Conservation (phyloP, 2,329 filamentous ascomycete genomes). For the Ustulina deusta region DNA sequence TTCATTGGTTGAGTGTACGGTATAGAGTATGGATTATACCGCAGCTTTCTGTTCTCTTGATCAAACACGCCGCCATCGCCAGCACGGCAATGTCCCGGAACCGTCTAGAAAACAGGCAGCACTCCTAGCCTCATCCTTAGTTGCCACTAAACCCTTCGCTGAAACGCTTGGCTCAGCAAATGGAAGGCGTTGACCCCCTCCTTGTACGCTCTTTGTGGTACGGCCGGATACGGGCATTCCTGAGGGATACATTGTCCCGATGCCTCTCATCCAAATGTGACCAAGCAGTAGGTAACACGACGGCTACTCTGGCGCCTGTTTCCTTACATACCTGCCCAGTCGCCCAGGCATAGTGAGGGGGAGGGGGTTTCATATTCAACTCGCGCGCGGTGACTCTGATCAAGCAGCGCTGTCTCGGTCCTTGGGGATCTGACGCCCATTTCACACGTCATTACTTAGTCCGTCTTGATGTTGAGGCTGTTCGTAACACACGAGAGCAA, state of each 20-base stretch:
- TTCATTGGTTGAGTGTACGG: background rate
- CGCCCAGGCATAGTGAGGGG: background rate
- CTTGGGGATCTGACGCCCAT: background rate
- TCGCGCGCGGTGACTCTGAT: background rate
- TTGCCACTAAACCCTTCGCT: slow-evolving; percentile 39
- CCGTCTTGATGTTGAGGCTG: background rate
- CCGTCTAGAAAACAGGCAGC: background rate
- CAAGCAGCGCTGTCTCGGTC: background rate
- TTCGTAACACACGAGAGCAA: background rate
- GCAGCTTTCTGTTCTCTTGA: background rate
- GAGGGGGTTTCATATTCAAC: background rate
- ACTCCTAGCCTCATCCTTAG: slow-evolving; percentile 7
- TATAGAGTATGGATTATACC: background rate
- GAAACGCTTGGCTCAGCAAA: slow-evolving; percentile 37
- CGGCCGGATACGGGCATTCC: slow-evolving; percentile 39
- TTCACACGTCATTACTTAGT: background rate
- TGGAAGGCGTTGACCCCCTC: slow-evolving; percentile 25
- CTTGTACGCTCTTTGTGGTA: slow-evolving; percentile 39
- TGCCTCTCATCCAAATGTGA: slow-evolving; percentile 29
- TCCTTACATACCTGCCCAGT: slow-evolving; percentile 1
- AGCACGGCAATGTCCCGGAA: background rate
- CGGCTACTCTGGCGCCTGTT: slow-evolving; percentile 21
- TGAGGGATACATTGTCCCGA: slow-evolving; percentile 33
- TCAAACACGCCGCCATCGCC: background rate
- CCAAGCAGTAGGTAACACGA: slow-evolving; percentile 42